Evolutionary conservation across 106 monocot species (phyloP).

Genomic region (Hemerocallis citrina): DNA sequence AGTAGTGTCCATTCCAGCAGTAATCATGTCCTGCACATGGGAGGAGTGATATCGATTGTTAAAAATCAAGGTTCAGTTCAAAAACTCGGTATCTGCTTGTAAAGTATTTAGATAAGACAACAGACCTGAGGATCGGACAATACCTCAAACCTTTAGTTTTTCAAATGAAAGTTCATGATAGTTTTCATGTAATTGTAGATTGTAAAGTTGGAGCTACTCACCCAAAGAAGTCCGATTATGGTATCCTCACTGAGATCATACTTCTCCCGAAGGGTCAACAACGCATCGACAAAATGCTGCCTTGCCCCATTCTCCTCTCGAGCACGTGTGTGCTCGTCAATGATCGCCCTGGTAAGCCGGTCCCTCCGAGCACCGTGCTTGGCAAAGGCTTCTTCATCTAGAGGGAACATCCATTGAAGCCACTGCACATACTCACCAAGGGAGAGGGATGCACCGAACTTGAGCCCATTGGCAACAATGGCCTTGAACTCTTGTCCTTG

Average conservation of each 20-base stretch:
- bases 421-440: constrained; percentile 59
- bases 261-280: constrained; percentile 55
- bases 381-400: constrained; percentile 57
- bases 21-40: constrained; percentile 79
- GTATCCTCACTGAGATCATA: constrained; percentile 83
- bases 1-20: constrained; percentile 96
- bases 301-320: constrained; percentile 44
- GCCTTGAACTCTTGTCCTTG: constrained; percentile 78
- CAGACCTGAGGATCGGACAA: too few species aligned
- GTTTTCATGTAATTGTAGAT: not conserved
- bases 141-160: too few species aligned
- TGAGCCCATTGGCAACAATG: constrained; percentile 54
- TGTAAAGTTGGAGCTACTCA: constrained; percentile 2
- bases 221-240: constrained; percentile 72
- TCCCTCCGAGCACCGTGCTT: constrained; percentile 57
- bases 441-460: constrained; percentile 66
- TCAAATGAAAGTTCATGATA: not conserved
- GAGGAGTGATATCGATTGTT: too few species aligned
- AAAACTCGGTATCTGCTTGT: too few species aligned
- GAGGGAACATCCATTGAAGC: constrained; percentile 70
- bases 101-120: too few species aligned
- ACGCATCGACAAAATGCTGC: constrained; percentile 76
- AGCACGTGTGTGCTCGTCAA: constrained; percentile 65
- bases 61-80: too few species aligned
- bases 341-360: constrained; percentile 57